Percentiles rank a stretch among this genome's conserved stretches.
Conservation (phyloP, 768 basidiomycete species). For the Atractiella rhizophila region DNA sequence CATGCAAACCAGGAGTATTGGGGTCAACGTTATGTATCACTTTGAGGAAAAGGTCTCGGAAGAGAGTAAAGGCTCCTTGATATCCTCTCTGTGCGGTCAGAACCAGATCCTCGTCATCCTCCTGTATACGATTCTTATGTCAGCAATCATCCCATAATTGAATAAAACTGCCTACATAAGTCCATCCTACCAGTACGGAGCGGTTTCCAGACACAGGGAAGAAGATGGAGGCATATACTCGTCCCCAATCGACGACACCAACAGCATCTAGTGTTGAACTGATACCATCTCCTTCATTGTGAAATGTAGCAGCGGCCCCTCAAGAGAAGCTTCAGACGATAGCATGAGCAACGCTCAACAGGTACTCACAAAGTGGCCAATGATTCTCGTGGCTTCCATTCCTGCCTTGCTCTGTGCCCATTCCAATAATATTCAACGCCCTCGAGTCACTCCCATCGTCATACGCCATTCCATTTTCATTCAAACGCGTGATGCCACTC, state of each 20-base stretch:
- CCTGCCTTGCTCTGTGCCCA: constrained; percentile 14
- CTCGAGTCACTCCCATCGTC: constrained; percentile 9
- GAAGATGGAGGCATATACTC: constrained; percentile 12
- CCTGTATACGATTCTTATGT: too few relatives aligned
- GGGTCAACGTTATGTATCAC: constrained; percentile 9
- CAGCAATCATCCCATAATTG: too few relatives aligned
- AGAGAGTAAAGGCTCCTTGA: constrained; percentile 13
- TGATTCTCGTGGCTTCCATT: constrained; percentile 1
- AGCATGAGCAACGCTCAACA: too few relatives aligned
- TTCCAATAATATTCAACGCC: constrained; percentile 8
- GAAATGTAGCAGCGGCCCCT: neutral
- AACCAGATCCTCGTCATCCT: constrained; percentile 9
- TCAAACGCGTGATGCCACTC: constrained; percentile 10
- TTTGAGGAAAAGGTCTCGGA: constrained; percentile 13
- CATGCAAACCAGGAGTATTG: constrained; percentile 1
- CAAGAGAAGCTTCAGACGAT: too few relatives aligned
- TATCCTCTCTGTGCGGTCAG: constrained; percentile 11
- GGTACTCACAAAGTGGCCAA: constrained; percentile 4
- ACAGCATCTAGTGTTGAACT: too few relatives aligned
- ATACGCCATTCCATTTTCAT: constrained; percentile 7
- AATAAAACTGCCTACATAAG: too few relatives aligned
- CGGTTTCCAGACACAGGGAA: constrained; percentile 10
- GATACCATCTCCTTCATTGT: neutral
- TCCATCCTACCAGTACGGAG: constrained; percentile 12
- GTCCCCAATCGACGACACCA: constrained; percentile 14